Evolutionary conservation across 768 basidiomycete genomes (phyloP).

Genomic region (Tricholoma matsutake): DNA sequence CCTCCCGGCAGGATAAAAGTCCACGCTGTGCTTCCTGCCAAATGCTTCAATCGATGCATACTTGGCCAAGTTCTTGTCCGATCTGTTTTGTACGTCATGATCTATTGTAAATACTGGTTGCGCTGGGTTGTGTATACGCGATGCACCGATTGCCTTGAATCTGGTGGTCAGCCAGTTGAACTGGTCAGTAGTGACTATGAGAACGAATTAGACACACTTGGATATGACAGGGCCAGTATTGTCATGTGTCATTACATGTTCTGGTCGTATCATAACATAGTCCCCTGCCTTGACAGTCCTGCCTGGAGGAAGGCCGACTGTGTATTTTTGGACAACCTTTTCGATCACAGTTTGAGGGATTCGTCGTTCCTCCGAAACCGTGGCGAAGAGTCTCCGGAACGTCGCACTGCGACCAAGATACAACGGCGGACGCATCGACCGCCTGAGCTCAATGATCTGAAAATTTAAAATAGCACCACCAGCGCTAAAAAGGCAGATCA

Average conservation of each 20-base stretch:
- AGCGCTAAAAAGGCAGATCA: too few species aligned
- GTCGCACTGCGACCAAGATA: constrained; percentile 12
- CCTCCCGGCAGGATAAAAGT: constrained; percentile 96
- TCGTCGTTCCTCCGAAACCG: constrained; percentile 21
- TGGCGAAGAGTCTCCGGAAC: constrained; percentile 25
- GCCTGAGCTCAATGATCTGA: too few species aligned
- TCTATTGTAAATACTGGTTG: constrained; percentile 97
- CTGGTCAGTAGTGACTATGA: not conserved
- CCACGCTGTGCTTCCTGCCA: constrained; percentile 78
- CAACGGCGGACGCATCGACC: constrained; percentile 17
- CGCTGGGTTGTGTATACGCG: constrained; percentile 68
- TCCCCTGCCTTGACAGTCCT: constrained; percentile 89
- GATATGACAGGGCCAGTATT: constrained; percentile 98
- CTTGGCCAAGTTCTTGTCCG: constrained; percentile 85
- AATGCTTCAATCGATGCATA: constrained; percentile 91
- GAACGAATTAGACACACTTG: constrained; percentile 58
- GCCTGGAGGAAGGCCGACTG: constrained; percentile 81
- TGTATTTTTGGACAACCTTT: constrained; percentile 96
- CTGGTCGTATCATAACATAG: constrained; percentile 99
- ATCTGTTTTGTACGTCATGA: constrained; percentile 97
- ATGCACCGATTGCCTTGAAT: constrained; percentile 94
- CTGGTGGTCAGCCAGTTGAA: constrained; percentile 35
- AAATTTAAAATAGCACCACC: too few species aligned
- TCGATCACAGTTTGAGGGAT: constrained; percentile 89
- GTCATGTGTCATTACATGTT: constrained; percentile 98